Evolutionary conservation across 1,139 yeast genomes (phyloP), one percentile per base, ranked within the genome.

Genomic region (Zygoascus meyerae): DNA sequence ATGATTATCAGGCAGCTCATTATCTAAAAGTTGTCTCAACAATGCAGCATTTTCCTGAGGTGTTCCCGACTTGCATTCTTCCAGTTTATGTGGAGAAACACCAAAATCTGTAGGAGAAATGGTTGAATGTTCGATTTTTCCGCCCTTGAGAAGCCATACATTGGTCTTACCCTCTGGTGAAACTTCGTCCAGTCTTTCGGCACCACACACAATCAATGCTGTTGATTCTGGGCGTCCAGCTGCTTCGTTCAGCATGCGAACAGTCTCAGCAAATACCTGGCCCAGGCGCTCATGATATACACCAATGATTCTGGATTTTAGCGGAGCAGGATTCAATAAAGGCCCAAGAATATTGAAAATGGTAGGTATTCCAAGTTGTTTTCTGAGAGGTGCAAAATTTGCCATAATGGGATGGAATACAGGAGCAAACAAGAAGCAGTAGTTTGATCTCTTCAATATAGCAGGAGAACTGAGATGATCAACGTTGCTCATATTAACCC

Each of bases 381-480:
- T 76, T 57, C 98, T 73, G 17, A 92, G 70, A n/a, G 74, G 71
- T 0, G 92, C 95, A 11, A 90, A 92, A 49, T 75, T 74, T 33
- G 79, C 87, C 95, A 92, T 85, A 6, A 92, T 95, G n/a, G 85
- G 84, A 62, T 92, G 97, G 73, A 89, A 92, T 36, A 89, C 81
- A 3, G 97, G 97, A 0, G 98, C 98, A 63, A 86, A 84, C 34
- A 92, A 71, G 62, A 86, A 92, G 56, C 90, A 75, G 59, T 89
- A 85, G 29, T 74, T 67, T 11, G 82, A 72, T 36, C 56, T 48
- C 32, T 69, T 63, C 51, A 90, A 78, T 42, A 90, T 75, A 10
- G 62, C 62, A 1, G 92, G 86, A 1, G 89, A 82, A 1, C 86
- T 78, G n/a, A 64, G 53, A 28, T 77, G 72, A 52, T 77, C 82